These are phyloP conservation scores for Corymbia maculata DNA, from an alignment of 345 rosid species.

Conservation along the genomic window DNA sequence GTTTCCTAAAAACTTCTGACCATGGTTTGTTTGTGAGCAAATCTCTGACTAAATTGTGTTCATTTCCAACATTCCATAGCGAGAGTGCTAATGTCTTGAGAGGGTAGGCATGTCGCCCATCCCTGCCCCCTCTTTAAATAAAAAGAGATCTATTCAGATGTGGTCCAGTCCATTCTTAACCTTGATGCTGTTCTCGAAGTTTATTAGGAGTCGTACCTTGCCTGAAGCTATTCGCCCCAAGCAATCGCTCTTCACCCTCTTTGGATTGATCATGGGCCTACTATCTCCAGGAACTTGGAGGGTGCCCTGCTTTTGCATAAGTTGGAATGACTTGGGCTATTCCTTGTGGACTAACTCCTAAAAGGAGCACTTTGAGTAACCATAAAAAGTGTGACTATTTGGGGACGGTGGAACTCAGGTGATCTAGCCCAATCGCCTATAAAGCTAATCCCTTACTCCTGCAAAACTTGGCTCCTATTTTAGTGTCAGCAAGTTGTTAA, in stretches of 20 bases:
- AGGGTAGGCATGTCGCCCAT: not conserved
- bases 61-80: not conserved
- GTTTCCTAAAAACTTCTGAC: not conserved
- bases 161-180: not conserved
- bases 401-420: not conserved
- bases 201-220: not conserved
- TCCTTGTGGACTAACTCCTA: not conserved
- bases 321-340: not conserved
- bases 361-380: not conserved
- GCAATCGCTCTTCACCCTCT: not conserved
- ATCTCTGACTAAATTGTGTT: not conserved
- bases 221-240: not conserved
- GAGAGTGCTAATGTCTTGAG: not conserved
- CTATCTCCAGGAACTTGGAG: too few species aligned
- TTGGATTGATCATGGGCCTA: too few species aligned
- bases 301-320: too few species aligned
- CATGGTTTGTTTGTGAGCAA: not conserved
- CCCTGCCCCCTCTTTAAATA: not conserved
- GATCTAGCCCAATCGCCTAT: not conserved
- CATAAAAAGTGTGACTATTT: not conserved
- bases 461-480: too few species aligned
- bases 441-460: too few species aligned
- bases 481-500: too few species aligned
- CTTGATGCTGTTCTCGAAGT: not conserved
- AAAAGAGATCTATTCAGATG: not conserved